Percentiles rank a stretch among this genome's conserved stretches.
Conservation (phyloP, 257 asterid genomes). For the Plectranthus barbatus region DNA sequence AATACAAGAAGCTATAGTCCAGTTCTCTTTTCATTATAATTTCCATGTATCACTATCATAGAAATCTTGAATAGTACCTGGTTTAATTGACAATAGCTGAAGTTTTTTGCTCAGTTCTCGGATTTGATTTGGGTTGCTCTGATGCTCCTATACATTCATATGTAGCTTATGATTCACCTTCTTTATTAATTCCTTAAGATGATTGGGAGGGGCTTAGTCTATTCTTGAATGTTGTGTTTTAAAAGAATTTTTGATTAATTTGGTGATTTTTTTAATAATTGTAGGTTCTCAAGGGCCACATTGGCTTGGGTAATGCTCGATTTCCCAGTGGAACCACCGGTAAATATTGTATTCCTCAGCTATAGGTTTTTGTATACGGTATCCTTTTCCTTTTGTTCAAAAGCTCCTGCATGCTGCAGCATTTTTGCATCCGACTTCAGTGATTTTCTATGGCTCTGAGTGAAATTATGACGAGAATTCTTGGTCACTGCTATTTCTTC, state of each 20-base stretch:
- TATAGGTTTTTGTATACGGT: neutral
- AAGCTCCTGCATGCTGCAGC: neutral
- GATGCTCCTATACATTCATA: neutral
- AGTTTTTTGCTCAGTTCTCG: no score
- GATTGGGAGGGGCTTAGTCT: neutral
- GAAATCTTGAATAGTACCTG: no score
- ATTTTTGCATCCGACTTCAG: constrained; percentile 2
- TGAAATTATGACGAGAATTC: constrained; percentile 7
- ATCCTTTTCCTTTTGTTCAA: neutral
- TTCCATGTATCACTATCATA: neutral
- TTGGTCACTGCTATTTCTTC: constrained; percentile 8
- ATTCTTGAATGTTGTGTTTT: neutral
- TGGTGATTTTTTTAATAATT: constrained; percentile 3
- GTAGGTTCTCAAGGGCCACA: constrained; percentile 97
- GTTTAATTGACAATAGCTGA: no score
- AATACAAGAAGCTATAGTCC: neutral
- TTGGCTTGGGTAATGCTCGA: constrained; percentile 88
- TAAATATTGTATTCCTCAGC: constrained; percentile 24
- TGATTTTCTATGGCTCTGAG: constrained; percentile 5
- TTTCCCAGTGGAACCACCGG: constrained; percentile 94
- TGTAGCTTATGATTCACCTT: neutral
- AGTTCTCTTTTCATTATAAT: neutral
- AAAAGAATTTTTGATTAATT: neutral
- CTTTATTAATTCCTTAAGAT: neutral
- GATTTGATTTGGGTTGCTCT: neutral